Evolutionary conservation across 2,329 filamentous ascomycete genomes (phyloP).

Genomic region (Colletotrichum agaves): DNA sequence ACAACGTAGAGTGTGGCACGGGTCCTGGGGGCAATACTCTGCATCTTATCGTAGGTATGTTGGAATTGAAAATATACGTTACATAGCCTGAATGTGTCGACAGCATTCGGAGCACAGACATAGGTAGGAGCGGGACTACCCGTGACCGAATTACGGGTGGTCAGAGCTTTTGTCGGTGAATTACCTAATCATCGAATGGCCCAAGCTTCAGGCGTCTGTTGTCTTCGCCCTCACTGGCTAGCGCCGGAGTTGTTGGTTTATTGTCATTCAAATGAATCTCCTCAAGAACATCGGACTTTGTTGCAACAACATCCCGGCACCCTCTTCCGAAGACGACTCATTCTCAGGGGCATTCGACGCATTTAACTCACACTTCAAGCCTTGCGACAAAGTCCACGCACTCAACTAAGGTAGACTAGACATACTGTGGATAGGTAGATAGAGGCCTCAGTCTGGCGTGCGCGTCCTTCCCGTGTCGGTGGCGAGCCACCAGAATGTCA

Average conservation of each 20-base stretch:
- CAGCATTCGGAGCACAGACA: neutral
- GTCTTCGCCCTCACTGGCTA: constrained; percentile 8
- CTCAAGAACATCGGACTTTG: neutral
- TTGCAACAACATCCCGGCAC: constrained; percentile 5
- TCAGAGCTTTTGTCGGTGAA: neutral
- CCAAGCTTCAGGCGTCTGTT: constrained; percentile 9
- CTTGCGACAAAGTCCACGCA: constrained; percentile 26
- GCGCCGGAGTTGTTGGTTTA: neutral
- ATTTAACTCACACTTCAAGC: constrained; percentile 25
- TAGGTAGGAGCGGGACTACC: neutral
- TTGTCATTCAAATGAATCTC: constrained; percentile 5
- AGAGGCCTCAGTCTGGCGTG: constrained; percentile 28
- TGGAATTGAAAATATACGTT: neutral
- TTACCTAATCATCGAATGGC: constrained; percentile 1
- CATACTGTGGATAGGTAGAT: neutral
- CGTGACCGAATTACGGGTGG: neutral
- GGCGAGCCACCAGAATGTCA: constrained; percentile 14
- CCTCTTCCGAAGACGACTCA: constrained; percentile 16
- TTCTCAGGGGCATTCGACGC: constrained; percentile 13
- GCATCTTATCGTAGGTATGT: neutral
- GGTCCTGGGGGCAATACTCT: neutral
- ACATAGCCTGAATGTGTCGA: neutral
- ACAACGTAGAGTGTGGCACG: neutral
- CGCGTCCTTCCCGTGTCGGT: constrained; percentile 22
- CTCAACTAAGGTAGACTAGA: constrained; percentile 4